Percentiles rank a stretch among this genome's conserved stretches.
These are phyloP conservation scores for Ceriops tagal DNA, from an alignment of 345 rosid species.

Conservation along the genomic window DNA sequence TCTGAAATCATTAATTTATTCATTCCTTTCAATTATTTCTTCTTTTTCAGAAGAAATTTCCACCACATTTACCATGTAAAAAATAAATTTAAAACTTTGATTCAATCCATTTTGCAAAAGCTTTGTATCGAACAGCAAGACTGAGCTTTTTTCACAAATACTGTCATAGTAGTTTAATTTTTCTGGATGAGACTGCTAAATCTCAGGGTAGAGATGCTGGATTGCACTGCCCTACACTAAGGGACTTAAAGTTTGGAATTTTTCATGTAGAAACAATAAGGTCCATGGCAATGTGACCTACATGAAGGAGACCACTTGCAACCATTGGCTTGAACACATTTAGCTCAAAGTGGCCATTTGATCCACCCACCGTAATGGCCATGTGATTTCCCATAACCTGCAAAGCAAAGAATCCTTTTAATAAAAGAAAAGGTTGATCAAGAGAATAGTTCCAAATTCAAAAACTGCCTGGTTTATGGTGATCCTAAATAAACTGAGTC, in stretches of 20 bases:
- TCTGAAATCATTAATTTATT: no score
- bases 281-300: slow-evolving; percentile 24
- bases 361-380: slow-evolving; percentile 84
- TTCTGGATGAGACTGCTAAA: neutral
- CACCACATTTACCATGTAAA: no score
- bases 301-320: slow-evolving; percentile 83
- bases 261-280: neutral
- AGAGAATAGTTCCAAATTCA: neutral
- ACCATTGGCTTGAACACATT: slow-evolving; percentile 98
- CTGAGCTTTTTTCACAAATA: neutral
- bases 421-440: neutral
- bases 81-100: neutral
- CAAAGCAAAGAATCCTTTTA: slow-evolving; percentile 14
- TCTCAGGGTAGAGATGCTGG: neutral
- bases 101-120: neutral
- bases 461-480: neutral
- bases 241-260: neutral
- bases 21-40: no score
- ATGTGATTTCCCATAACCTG: slow-evolving; percentile 97
- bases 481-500: slow-evolving; percentile 16
- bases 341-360: slow-evolving; percentile 93
- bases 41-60: no score
- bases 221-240: neutral
- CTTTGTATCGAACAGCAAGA: neutral
- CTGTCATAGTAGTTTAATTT: neutral